Conservation (phyloP, 2,329 filamentous ascomycete genomes). For the Ceratocystis cacaofunesta region DNA sequence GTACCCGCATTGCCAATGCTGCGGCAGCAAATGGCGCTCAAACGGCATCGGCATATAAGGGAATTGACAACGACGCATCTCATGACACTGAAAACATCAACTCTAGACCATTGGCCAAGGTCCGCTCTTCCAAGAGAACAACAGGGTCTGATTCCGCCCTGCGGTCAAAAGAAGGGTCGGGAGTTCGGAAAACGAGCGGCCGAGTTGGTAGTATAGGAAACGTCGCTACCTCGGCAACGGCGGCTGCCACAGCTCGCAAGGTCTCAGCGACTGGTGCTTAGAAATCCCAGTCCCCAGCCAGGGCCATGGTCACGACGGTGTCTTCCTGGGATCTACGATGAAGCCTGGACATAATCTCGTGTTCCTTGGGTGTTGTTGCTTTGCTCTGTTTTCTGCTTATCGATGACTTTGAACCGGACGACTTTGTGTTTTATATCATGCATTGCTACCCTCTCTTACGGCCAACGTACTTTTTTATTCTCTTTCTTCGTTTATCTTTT, state of each 20-base stretch:
- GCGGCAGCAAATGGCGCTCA: constrained; percentile 32
- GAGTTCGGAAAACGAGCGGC: constrained; percentile 51
- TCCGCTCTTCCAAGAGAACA: constrained; percentile 14
- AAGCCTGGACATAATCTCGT: background rate
- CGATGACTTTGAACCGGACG: constrained; percentile 10
- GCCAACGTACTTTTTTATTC: background rate
- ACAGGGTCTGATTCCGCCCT: constrained; percentile 30
- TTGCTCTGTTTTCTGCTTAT: constrained; percentile 3
- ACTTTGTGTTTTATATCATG: constrained; percentile 16
- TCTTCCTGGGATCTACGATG: constrained; percentile 19
- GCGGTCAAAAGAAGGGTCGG: constrained; percentile 36
- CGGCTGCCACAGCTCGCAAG: constrained; percentile 36
- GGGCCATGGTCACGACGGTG: constrained; percentile 18
- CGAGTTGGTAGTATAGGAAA: constrained; percentile 44
- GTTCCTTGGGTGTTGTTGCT: background rate
- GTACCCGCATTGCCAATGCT: constrained; percentile 38
- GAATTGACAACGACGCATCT: constrained; percentile 50
- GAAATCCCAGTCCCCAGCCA: constrained; percentile 19
- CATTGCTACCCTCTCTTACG: constrained; percentile 10
- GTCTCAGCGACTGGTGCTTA: constrained; percentile 32
- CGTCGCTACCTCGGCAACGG: constrained; percentile 22
- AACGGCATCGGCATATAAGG: constrained; percentile 33
- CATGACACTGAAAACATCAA: constrained; percentile 60
- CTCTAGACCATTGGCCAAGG: constrained; percentile 20
- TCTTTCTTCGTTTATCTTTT: constrained; percentile 2